Base-by-base conservation (phyloP, 148 eudicot species). In the Diospyros kaki region DNA sequence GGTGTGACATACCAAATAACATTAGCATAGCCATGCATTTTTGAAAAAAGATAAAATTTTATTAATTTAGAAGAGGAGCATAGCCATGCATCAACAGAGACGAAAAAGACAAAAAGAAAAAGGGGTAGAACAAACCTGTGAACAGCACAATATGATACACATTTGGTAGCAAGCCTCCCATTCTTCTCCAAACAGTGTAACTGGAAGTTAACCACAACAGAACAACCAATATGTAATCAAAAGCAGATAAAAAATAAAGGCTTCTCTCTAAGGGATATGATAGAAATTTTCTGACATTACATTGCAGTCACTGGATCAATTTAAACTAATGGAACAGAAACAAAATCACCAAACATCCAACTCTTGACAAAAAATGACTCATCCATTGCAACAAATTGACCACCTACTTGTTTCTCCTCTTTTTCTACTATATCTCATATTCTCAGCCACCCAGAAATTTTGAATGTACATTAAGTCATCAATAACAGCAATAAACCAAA, bases 131-230 rank as follows among this genome's bases (percentile, higher is more conserved):
- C 58, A 65, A 83, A 90, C 98, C 94, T 77, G 79, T 95, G 99
- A 80, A 72, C 67, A 73, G 96, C 87, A 81, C 99, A 95, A 78
- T 92, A 95, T 66, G 93, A 81, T 55, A 83, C 81, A 87, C 88
- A 90, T 84, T 83, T 85, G 46, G 91, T 88, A 41, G 72, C 77
- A 68, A 79, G 87, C 60, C 63, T 78, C 58, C 95, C 96, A 66
- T 84, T 77, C 82, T 86, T 88, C 88, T 90, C 94, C 75, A 76
- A 83, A 81, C 97, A 90, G 77, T 88, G 91, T 79, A 95, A 66
- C 99, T 95, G 92, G 3, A 71, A 71, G 38, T 44, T 45, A 64
- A 75, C 28, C 68, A 59, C 69, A 80, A 60, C 41, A 4, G 58
- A 66, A 73, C n/a, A 76, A 65, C 11, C 14, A 17, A 43, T 9